These are phyloP conservation scores for Dalechampia spathulata DNA, from an alignment of 441 rosid species.

Conservation along the genomic window DNA sequence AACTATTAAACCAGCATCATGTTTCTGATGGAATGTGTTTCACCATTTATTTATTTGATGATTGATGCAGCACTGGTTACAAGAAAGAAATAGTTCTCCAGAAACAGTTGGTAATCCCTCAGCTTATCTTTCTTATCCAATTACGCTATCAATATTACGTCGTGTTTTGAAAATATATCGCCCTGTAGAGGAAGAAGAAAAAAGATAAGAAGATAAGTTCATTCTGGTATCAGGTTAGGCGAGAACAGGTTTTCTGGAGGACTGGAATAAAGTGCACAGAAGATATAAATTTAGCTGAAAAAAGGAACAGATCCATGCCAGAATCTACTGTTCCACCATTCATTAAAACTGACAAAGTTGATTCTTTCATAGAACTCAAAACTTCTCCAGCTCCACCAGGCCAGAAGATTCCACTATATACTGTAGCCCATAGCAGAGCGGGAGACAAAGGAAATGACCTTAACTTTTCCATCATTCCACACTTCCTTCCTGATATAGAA, in stretches of 20 bases:
- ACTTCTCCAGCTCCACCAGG: conserved; percentile 48
- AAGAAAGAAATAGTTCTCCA: conserved; percentile 65
- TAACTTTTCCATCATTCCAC: conserved; percentile 81
- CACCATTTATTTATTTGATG: conserved; percentile 10
- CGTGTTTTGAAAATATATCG: not conserved
- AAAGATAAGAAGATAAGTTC: not conserved
- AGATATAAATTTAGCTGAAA: conserved; percentile 10
- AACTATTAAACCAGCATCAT: conserved; percentile 5
- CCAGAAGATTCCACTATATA: conserved; percentile 54
- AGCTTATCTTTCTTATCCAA: conserved; percentile 2
- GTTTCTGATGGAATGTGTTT: no score
- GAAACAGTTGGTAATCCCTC: conserved; percentile 50
- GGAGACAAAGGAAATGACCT: conserved; percentile 90
- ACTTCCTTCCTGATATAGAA: conserved; percentile 45
- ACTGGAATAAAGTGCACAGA: conserved; percentile 32
- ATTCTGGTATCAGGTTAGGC: conserved; percentile 40
- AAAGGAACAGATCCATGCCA: conserved; percentile 10
- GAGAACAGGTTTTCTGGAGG: conserved; percentile 59
- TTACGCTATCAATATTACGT: not conserved
- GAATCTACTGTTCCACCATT: conserved; percentile 9
- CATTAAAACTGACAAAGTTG: conserved; percentile 5
- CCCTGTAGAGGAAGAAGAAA: no score
- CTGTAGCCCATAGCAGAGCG: conserved; percentile 65
- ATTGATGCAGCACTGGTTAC: conserved; percentile 67
- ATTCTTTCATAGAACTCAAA: conserved; percentile 3